Base-by-base conservation (phyloP, 2,329 filamentous ascomycete species). In the Zasmidium angulare region DNA sequence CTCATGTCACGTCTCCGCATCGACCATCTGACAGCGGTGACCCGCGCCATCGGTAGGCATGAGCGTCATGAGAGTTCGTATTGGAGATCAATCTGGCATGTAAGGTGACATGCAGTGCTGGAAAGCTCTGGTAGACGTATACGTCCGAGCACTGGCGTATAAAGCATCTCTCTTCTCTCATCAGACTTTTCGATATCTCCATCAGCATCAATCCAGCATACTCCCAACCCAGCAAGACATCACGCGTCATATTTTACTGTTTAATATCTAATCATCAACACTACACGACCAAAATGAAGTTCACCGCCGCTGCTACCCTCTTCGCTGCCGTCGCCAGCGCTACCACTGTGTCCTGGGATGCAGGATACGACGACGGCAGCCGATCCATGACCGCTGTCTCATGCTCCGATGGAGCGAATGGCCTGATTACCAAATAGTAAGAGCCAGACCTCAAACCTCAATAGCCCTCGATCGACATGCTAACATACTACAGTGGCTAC, bases 341-440 rank as follows among this genome's bases (percentile, higher is more conserved):
- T 3, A 58, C 56, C 66, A 67, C 78, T 68, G 70, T 80, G 62
- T 88, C 87, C 64, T 93, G 87, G 75, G 89, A 93, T 76, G 76
- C 78, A 20, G 85, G 82, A 71, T 95, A 90, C 77, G 89, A 93
- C 71, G 77, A 87, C 63, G 72, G 72, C 49, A 65, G 66, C 60
- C 82, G 85, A 59, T 79, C 83, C 48, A 73, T 93, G 56, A 79
- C 75, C 31, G 73, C 70, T 3, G 81, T 91, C 48, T 73, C 86
- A 62, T 91, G 88, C 82, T 88, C 85, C 29, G 85, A 90, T 70
- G 88, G 88, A 56, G 50, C 63, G 62, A 87, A 90, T 75, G 88
- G 88, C 59, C 81, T 91, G 62, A 84, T 84, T 63, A 85, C 82
- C 67, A 82, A 79, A 68, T 43, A n/a, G n/a, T n/a, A n/a, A n/a